Percentiles rank a stretch among this genome's conserved stretches.
Conservation (phyloP, 805 yeast genomes). For the Priceomyces haplophilus region DNA sequence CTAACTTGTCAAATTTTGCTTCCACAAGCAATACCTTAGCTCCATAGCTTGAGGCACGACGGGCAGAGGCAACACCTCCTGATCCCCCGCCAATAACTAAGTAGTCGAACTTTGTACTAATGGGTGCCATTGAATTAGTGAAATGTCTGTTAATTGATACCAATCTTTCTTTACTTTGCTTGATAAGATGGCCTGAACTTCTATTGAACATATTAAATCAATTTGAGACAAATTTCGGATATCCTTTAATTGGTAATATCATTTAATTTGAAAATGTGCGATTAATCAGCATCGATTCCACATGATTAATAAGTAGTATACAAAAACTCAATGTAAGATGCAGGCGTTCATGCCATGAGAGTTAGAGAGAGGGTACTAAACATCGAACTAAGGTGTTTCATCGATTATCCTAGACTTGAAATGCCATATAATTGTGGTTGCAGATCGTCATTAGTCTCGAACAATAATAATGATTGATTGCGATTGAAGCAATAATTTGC, state of each 20-base stretch:
- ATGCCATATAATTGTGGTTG: no score
- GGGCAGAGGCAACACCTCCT: conserved; percentile 98
- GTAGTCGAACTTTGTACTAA: conserved; percentile 71
- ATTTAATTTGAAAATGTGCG: neutral
- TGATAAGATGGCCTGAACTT: conserved; percentile 9
- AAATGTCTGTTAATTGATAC: conserved; percentile 29
- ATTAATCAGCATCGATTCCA: conserved; percentile 3
- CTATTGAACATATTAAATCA: conserved; percentile 9
- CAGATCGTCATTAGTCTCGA: no score
- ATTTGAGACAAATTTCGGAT: neutral
- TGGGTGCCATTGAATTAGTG: conserved; percentile 51
- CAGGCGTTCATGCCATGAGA: no score
- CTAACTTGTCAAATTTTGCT: conserved; percentile 62
- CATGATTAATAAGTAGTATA: no score
- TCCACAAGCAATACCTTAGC: conserved; percentile 84
- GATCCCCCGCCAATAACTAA: conserved; percentile 98
- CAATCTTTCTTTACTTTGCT: conserved; percentile 19
- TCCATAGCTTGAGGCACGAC: conserved; percentile 93
- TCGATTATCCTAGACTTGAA: no score
- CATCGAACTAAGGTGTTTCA: no score
- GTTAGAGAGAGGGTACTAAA: no score
- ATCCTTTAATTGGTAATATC: neutral
- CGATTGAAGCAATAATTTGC: no score
- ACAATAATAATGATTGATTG: no score
- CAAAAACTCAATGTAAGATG: no score